Evolutionary conservation across 805 yeast genomes (phyloP).

Genomic region (Pichia exigua): DNA sequence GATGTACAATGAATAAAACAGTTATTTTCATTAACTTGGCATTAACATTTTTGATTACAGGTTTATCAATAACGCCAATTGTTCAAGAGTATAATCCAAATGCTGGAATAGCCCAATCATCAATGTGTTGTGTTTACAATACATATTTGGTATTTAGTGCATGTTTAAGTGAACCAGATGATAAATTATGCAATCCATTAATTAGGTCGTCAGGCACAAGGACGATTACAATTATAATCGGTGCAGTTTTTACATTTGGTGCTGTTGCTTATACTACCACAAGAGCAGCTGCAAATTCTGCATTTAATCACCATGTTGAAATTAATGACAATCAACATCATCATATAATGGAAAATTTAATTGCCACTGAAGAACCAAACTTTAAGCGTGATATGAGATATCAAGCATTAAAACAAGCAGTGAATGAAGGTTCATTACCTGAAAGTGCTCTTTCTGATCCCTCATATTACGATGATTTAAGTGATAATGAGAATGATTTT

Average conservation of each 20-base stretch:
- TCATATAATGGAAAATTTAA: slow-evolving; percentile 4
- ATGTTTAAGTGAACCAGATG: slow-evolving; percentile 95
- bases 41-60: slow-evolving; percentile 55
- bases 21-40: slow-evolving; percentile 75
- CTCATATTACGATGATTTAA: slow-evolving; percentile 41
- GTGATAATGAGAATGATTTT: slow-evolving; percentile 22
- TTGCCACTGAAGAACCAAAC: slow-evolving; percentile 42
- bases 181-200: slow-evolving; percentile 83
- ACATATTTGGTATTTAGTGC: slow-evolving; percentile 88
- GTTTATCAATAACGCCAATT: slow-evolving; percentile 66
- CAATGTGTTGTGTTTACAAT: slow-evolving; percentile 92
- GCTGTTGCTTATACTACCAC: slow-evolving; percentile 97
- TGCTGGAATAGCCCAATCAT: slow-evolving; percentile 93
- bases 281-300: slow-evolving; percentile 84
- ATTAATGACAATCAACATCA: slow-evolving; percentile 11
- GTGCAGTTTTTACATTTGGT: slow-evolving; percentile 87
- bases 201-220: slow-evolving; percentile 86
- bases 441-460: slow-evolving; percentile 80
- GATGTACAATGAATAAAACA: slow-evolving; percentile 84
- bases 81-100: slow-evolving; percentile 91
- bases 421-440: slow-evolving; percentile 92
- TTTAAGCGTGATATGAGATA: slow-evolving; percentile 64
- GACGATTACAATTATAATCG: slow-evolving; percentile 77
- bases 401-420: slow-evolving; percentile 87
- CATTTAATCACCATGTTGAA: slow-evolving; percentile 37